Percentiles rank a stretch among this genome's conserved stretches.
These are phyloP conservation scores for Dichomitus squalens DNA, from an alignment of 1,284 basidiomycete species.

Conservation along the genomic window DNA sequence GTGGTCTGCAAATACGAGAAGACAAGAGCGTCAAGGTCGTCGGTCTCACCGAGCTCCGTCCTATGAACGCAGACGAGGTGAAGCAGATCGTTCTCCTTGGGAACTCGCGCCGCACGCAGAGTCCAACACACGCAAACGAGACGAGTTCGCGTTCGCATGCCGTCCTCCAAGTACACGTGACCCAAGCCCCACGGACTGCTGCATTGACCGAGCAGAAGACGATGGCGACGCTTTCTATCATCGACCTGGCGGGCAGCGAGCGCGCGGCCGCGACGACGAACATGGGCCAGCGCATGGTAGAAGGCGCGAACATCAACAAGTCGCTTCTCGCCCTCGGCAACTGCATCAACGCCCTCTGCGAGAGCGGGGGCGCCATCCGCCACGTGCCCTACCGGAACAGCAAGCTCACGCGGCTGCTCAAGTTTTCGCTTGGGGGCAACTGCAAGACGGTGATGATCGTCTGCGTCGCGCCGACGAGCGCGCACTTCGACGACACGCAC, in stretches of 20 bases:
- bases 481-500: conserved; percentile 96
- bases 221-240: conserved; percentile 91
- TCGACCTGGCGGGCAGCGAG: conserved; percentile 95
- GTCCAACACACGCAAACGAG: conserved; percentile 91
- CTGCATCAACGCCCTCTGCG: conserved; percentile 96
- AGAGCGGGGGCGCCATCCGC: conserved; percentile 78
- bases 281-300: conserved; percentile 97
- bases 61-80: conserved; percentile 86
- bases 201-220: conserved; percentile 78
- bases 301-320: conserved; percentile 98
- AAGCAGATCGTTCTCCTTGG: conserved; percentile 90
- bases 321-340: conserved; percentile 93
- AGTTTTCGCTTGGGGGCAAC: conserved; percentile 96
- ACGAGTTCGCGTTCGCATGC: conserved; percentile 96
- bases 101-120: conserved; percentile 87
- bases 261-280: conserved; percentile 93
- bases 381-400: conserved; percentile 96
- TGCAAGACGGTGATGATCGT: conserved; percentile 99
- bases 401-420: conserved; percentile 93
- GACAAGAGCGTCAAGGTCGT: conserved; percentile 91
- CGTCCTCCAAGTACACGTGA: conserved; percentile 92
- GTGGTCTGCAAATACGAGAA: conserved; percentile 90
- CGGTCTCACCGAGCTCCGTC: conserved; percentile 79
- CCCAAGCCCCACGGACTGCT: conserved; percentile 82
- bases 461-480: conserved; percentile 91